Conservation (phyloP, 2,329 filamentous ascomycete genomes). For the Microdochium trichocladiopsis region DNA sequence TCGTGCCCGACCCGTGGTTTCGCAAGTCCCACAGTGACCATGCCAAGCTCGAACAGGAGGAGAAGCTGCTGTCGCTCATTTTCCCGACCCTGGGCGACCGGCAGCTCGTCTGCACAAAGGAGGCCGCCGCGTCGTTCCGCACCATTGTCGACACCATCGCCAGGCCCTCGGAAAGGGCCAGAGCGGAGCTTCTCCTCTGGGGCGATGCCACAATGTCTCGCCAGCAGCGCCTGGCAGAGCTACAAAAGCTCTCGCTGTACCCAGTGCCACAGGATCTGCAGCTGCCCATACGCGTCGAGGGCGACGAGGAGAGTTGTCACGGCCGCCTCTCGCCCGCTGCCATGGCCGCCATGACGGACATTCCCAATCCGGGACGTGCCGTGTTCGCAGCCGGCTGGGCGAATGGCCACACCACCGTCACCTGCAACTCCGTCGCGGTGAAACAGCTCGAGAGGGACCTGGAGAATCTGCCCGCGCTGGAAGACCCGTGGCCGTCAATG, state of each 20-base stretch:
- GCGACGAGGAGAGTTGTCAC: slow-evolving; percentile 26
- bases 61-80: slow-evolving; percentile 52
- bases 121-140: slow-evolving; percentile 59
- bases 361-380: slow-evolving; percentile 44
- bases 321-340: slow-evolving; percentile 15
- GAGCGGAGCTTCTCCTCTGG: slow-evolving; percentile 53
- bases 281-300: slow-evolving; percentile 51
- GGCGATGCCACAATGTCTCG: slow-evolving; percentile 11
- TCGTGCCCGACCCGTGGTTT: slow-evolving; percentile 28
- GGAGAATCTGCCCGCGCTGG: slow-evolving; percentile 14
- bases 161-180: slow-evolving; percentile 49
- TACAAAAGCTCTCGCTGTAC: slow-evolving; percentile 29
- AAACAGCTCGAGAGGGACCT: slow-evolving; percentile 51
- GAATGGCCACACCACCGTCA: slow-evolving; percentile 55
- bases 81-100: slow-evolving; percentile 53
- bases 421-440: slow-evolving; percentile 61
- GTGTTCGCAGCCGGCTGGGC: slow-evolving; percentile 71
- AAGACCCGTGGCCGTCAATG: slow-evolving; percentile 19
- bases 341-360: slow-evolving; percentile 19
- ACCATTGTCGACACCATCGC: slow-evolving; percentile 59
- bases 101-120: slow-evolving; percentile 56
- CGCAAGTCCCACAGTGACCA: slow-evolving; percentile 57
- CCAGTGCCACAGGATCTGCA: slow-evolving; percentile 25
- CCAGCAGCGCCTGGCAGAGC: slow-evolving; percentile 15
- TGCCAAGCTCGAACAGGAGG: slow-evolving; percentile 54